These are phyloP conservation scores for Amniculicola lignicola DNA, from an alignment of 495 filamentous ascomycete genomes.

Conservation along the genomic window DNA sequence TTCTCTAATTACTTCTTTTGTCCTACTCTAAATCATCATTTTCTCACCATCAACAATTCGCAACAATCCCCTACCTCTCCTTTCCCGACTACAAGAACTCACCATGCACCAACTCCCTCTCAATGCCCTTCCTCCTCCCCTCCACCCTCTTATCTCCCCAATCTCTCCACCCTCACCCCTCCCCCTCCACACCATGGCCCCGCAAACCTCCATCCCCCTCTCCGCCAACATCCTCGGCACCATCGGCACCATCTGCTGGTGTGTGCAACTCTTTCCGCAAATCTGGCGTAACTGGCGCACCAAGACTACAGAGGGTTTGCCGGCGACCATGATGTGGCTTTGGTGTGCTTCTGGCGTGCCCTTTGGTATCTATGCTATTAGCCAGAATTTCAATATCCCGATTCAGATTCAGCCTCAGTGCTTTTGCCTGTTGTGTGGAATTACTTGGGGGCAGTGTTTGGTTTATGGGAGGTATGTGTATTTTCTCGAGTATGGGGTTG, in stretches of 20 bases:
- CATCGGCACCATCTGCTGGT: constrained; percentile 20
- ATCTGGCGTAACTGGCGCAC: constrained; percentile 68
- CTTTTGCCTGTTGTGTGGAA: constrained; percentile 60
- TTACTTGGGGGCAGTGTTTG: constrained; percentile 65
- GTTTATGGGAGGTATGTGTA: constrained; percentile 57
- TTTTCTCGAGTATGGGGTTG: neutral
- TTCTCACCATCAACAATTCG: too few species aligned
- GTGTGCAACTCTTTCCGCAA: constrained; percentile 19
- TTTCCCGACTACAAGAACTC: too few species aligned
- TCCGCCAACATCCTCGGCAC: constrained; percentile 18
- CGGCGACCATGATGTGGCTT: constrained; percentile 68
- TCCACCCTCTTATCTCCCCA: too few species aligned
- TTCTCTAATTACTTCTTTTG: too few species aligned
- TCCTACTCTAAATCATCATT: too few species aligned
- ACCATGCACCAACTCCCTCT: too few species aligned
- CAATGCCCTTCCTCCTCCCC: too few species aligned
- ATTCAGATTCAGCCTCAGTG: constrained; percentile 71
- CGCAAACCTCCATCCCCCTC: constrained; percentile 8
- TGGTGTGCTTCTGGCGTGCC: constrained; percentile 49
- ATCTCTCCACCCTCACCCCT: too few species aligned
- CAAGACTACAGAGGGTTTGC: constrained; percentile 69
- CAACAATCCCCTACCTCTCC: too few species aligned
- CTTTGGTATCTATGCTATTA: constrained; percentile 11
- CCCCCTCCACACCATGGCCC: too few species aligned
- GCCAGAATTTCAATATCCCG: constrained; percentile 67